These are phyloP conservation scores for Colletotrichum tanaceti DNA, from an alignment of 2,329 filamentous ascomycete species.

Conservation along the genomic window DNA sequence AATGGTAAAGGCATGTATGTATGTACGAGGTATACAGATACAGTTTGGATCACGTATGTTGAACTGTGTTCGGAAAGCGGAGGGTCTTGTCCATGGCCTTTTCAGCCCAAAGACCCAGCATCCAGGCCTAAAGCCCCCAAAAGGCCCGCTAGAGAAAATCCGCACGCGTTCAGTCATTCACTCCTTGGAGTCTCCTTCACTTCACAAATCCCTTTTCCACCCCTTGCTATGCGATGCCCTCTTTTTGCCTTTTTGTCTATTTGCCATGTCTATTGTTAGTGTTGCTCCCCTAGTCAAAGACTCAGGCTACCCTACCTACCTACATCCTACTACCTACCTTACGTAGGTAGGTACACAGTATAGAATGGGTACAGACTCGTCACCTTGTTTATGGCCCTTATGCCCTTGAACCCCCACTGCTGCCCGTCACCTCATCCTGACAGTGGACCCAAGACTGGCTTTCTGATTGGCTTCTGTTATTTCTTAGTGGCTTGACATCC, in stretches of 20 bases:
- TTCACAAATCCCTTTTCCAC: not conserved
- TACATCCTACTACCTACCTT: too few species aligned
- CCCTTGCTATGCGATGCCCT: slow-evolving; percentile 9
- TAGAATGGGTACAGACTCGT: slow-evolving; percentile 5
- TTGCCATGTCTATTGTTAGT: not conserved
- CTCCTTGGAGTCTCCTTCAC: not conserved
- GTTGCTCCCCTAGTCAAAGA: slow-evolving; percentile 2
- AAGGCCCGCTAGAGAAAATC: slow-evolving; percentile 8
- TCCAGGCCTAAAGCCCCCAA: slow-evolving; percentile 28
- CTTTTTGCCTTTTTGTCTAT: too few species aligned
- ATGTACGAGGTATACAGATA: slow-evolving; percentile 15
- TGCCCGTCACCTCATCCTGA: slow-evolving; percentile 38
- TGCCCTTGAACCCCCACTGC: slow-evolving; percentile 10
- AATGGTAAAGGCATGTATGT: slow-evolving; percentile 16
- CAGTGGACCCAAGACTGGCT: slow-evolving; percentile 22
- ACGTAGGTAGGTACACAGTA: not conserved
- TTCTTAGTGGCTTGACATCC: slow-evolving; percentile 30
- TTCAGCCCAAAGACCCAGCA: slow-evolving; percentile 35
- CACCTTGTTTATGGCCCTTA: not conserved
- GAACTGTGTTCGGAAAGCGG: slow-evolving; percentile 37
- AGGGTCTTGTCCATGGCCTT: slow-evolving; percentile 12
- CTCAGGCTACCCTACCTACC: not conserved
- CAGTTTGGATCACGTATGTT: slow-evolving; percentile 24
- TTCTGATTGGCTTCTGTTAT: slow-evolving; percentile 9
- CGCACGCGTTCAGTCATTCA: not conserved